Conservation (phyloP, 2,329 filamentous ascomycete genomes). For the Xylariaceae sp. region DNA sequence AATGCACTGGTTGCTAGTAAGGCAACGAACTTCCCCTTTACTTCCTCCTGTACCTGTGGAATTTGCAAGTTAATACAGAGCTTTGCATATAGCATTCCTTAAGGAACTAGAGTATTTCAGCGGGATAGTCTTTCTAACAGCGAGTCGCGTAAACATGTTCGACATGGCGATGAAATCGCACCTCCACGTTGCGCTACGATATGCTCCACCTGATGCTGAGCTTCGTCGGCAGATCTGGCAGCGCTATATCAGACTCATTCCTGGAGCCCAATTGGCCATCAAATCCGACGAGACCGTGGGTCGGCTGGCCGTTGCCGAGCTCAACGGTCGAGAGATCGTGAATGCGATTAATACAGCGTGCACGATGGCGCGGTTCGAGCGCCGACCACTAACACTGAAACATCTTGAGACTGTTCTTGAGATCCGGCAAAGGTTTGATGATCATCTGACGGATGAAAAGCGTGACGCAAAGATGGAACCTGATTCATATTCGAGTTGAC, state of each 20-base stretch:
- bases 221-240: constrained; percentile 28
- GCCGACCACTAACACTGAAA: constrained; percentile 18
- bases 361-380: constrained; percentile 28
- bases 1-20: constrained; percentile 28
- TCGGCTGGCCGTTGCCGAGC: constrained; percentile 11
- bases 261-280: constrained; percentile 12
- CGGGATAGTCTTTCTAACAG: constrained; percentile 43
- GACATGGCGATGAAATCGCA: constrained; percentile 43
- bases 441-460: constrained; percentile 15
- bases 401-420: constrained; percentile 31
- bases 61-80: background rate
- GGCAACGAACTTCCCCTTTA: background rate
- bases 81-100: constrained; percentile 34
- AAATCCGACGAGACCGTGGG: constrained; percentile 16
- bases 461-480: background rate
- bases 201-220: constrained; percentile 20
- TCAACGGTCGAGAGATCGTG: constrained; percentile 30
- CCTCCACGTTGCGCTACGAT: constrained; percentile 39
- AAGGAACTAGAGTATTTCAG: constrained; percentile 41
- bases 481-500: too few species aligned
- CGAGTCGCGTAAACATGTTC: constrained; percentile 37
- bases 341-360: constrained; percentile 28
- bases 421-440: constrained; percentile 25
- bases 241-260: constrained; percentile 21
- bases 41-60: background rate